Conservation (phyloP, 1,284 basidiomycete species). For the Trametes versicolor region DNA sequence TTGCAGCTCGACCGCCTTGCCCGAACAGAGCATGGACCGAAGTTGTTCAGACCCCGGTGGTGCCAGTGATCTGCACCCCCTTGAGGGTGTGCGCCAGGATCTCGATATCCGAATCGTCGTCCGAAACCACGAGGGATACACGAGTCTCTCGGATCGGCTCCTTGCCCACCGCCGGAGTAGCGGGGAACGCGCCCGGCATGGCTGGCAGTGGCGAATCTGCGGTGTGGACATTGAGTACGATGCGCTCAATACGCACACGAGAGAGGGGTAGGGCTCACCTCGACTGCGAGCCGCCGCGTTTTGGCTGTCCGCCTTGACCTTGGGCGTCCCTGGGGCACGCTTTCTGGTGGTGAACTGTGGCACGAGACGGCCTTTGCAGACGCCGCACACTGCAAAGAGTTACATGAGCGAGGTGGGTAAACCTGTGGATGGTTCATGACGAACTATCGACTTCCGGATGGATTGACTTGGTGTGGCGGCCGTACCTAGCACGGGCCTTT, state of each 20-base stretch:
- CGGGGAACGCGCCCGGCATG: constrained; percentile 28
- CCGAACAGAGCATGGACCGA: background rate
- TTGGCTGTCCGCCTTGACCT: constrained; percentile 50
- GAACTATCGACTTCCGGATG: constrained; percentile 69
- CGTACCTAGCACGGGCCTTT: constrained; percentile 61
- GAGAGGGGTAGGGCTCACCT: constrained; percentile 48
- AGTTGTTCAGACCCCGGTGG: background rate
- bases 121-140: constrained; percentile 4
- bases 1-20: background rate
- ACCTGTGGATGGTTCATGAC: background rate
- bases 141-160: background rate
- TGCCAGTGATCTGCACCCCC: constrained; percentile 13
- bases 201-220: constrained; percentile 49
- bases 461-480: constrained; percentile 82
- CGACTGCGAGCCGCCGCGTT: constrained; percentile 56
- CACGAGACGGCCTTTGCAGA: constrained; percentile 63
- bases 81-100: constrained; percentile 31
- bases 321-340: constrained; percentile 49
- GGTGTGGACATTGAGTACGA: background rate
- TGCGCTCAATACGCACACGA: background rate
- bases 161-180: constrained; percentile 14
- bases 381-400: constrained; percentile 54
- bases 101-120: constrained; percentile 8
- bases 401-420: too few species aligned
- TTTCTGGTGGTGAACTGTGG: constrained; percentile 58